Percentiles rank a stretch among this genome's conserved stretches.
These are phyloP conservation scores for Rhizopogon salebrosus DNA, from an alignment of 768 basidiomycete genomes.

Conservation along the genomic window DNA sequence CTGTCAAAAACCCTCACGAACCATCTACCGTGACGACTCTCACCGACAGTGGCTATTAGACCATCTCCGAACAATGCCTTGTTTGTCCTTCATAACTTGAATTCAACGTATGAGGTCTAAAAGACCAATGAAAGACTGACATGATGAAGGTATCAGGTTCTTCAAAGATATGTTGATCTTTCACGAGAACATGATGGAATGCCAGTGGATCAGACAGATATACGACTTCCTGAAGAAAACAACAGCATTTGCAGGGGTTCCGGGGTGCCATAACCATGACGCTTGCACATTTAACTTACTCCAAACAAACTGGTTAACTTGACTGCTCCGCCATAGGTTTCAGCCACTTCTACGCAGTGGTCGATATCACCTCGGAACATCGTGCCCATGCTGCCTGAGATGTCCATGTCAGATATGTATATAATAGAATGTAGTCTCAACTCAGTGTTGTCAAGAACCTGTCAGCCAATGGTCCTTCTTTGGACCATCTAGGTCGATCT, in stretches of 20 bases:
- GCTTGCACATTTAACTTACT: background rate
- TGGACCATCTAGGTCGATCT: background rate
- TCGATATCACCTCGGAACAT: background rate
- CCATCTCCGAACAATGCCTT: conserved; percentile 44
- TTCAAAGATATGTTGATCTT: conserved; percentile 46
- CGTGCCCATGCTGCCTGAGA: background rate
- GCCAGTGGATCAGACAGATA: conserved; percentile 48
- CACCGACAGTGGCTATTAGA: conserved; percentile 26
- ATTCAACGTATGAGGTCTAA: background rate
- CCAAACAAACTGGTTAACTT: background rate
- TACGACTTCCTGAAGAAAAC: background rate
- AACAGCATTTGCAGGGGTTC: background rate
- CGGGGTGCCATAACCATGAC: background rate
- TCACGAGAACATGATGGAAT: conserved; percentile 39
- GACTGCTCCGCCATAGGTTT: background rate
- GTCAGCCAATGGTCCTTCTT: background rate
- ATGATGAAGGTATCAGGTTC: conserved; percentile 40
- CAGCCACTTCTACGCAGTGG: background rate
- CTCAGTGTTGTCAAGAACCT: background rate
- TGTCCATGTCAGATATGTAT: background rate
- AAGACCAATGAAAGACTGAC: conserved; percentile 22
- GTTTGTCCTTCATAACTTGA: conserved; percentile 30
- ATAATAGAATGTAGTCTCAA: background rate
- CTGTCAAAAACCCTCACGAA: conserved; percentile 1
- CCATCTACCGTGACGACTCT: conserved; percentile 10